phyloP scores from a whole-genome alignment of 2,329 filamentous ascomycete genomes.

The Bipolaris bicolor region DNA sequence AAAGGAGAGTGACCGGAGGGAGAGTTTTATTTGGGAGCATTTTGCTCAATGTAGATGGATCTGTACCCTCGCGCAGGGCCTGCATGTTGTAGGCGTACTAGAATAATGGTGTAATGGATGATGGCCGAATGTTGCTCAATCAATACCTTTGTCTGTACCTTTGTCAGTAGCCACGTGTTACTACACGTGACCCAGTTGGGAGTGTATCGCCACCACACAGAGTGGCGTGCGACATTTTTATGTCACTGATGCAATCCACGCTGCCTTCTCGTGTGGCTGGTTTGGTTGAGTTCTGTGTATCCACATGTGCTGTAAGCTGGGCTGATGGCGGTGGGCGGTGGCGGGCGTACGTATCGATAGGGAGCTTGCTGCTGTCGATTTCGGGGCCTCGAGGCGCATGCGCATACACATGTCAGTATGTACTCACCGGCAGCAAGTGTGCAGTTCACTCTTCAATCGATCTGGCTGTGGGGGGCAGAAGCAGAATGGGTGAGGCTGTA shows the following conservation, averaged over 20 bases:
- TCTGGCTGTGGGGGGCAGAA: neutral
- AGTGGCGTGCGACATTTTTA: neutral
- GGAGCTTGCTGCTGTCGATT: neutral
- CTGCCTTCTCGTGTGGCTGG: constrained; percentile 18
- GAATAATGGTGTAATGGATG: constrained; percentile 40
- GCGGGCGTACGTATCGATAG: constrained; percentile 4
- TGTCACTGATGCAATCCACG: constrained; percentile 12
- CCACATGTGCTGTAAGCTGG: neutral
- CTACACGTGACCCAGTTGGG: constrained; percentile 2
- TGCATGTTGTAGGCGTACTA: constrained; percentile 30
- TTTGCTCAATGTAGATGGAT: constrained; percentile 22
- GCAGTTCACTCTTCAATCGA: neutral
- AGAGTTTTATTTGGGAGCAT: constrained; percentile 6
- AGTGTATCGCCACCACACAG: neutral
- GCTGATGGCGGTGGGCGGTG: neutral
- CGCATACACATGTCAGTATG: no score
- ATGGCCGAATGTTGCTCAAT: constrained; percentile 19
- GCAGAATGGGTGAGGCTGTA: neutral
- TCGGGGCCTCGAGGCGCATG: neutral
- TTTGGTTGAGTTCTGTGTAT: neutral
- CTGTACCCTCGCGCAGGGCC: constrained; percentile 16
- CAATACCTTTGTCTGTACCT: constrained; percentile 12
- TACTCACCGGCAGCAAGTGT: neutral
- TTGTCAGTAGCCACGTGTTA: constrained; percentile 7
- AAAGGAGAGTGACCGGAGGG: neutral